phyloP scores from a whole-genome alignment of 78 protist species.

The Tieghemostelium lacteum region DNA sequence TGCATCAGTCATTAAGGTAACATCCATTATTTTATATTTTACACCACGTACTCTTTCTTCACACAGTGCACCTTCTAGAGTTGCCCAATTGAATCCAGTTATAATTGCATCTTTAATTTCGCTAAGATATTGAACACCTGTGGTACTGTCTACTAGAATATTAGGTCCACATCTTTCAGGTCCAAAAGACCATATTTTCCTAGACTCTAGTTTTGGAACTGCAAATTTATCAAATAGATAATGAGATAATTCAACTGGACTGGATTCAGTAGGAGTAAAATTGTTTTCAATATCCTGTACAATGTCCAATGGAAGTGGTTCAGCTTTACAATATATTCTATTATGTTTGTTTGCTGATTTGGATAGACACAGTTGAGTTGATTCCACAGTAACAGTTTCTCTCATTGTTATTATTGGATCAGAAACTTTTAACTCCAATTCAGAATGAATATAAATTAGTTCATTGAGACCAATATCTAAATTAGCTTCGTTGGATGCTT shows the following conservation, averaged over 20 bases:
- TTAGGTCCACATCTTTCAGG: slow-evolving; percentile 98
- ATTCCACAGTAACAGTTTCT: slow-evolving; percentile 68
- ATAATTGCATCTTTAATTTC: slow-evolving; percentile 98
- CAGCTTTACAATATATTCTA: slow-evolving; percentile 74
- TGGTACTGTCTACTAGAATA: slow-evolving; percentile 94
- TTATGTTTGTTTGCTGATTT: slow-evolving; percentile 88
- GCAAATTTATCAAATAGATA: no score
- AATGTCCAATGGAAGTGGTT: no score
- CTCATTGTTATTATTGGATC: slow-evolving; percentile 43
- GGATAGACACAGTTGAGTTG: slow-evolving; percentile 16
- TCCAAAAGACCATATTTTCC: slow-evolving; percentile 98
- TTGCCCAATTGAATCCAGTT: slow-evolving; percentile 97
- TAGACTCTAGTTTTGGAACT: no score
- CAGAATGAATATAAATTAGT: slow-evolving; percentile 30
- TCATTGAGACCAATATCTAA: slow-evolving; percentile 62
- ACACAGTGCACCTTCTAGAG: slow-evolving; percentile 97
- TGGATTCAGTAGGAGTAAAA: no score
- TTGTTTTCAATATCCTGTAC: no score
- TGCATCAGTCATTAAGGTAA: slow-evolving; percentile 98
- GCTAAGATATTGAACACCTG: slow-evolving; percentile 94
- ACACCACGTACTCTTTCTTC: slow-evolving; percentile 98
- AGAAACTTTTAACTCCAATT: slow-evolving; percentile 43
- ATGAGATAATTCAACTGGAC: no score
- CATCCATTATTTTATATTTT: slow-evolving; percentile 95
- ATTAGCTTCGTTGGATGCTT: slow-evolving; percentile 86